Conservation (phyloP, 805 yeast genomes). For the Myxozyma geophila region DNA sequence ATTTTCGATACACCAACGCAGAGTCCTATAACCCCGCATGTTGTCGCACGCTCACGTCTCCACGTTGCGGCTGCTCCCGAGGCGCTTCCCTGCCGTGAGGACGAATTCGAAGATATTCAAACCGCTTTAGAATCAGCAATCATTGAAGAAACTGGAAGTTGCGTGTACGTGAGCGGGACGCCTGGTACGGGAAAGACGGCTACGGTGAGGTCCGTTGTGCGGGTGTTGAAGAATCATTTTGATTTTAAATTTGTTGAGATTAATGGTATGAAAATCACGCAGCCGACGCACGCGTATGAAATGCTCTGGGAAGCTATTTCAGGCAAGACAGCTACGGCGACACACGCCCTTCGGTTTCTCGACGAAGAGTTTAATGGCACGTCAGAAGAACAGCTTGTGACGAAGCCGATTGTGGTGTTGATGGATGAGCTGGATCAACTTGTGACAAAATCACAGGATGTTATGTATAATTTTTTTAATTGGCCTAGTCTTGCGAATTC, state of each 20-base stretch:
- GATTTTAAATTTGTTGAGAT: slow-evolving; percentile 79
- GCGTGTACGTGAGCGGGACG: slow-evolving; percentile 91
- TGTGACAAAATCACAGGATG: slow-evolving; percentile 77
- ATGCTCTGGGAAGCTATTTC: slow-evolving; percentile 76
- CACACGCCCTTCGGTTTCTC: slow-evolving; percentile 66
- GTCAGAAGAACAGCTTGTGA: slow-evolving; percentile 37
- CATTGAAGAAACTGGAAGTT: slow-evolving; percentile 71
- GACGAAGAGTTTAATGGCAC: slow-evolving; percentile 65
- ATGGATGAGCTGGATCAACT: slow-evolving; percentile 94
- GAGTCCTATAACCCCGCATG: slow-evolving; percentile 35
- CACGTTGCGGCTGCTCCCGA: slow-evolving; percentile 50
- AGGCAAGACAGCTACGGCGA: slow-evolving; percentile 58
- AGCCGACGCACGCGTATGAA: slow-evolving; percentile 83
- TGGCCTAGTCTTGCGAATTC: slow-evolving; percentile 91
- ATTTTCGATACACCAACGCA: slow-evolving; percentile 17
- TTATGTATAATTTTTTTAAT: slow-evolving; percentile 93
- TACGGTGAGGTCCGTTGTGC: slow-evolving; percentile 83
- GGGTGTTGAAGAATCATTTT: slow-evolving; percentile 58
- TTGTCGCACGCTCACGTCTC: slow-evolving; percentile 42
- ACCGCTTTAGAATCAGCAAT: slow-evolving; percentile 72
- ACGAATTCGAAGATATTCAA: slow-evolving; percentile 74
- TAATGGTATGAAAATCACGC: slow-evolving; percentile 83
- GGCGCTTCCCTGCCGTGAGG: slow-evolving; percentile 82
- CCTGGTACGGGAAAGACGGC: slow-evolving; percentile 99
- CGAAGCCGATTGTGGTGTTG: slow-evolving; percentile 57